Conservation (phyloP, 352 stramenopile genomes). For the Saprolegnia parasitica region DNA sequence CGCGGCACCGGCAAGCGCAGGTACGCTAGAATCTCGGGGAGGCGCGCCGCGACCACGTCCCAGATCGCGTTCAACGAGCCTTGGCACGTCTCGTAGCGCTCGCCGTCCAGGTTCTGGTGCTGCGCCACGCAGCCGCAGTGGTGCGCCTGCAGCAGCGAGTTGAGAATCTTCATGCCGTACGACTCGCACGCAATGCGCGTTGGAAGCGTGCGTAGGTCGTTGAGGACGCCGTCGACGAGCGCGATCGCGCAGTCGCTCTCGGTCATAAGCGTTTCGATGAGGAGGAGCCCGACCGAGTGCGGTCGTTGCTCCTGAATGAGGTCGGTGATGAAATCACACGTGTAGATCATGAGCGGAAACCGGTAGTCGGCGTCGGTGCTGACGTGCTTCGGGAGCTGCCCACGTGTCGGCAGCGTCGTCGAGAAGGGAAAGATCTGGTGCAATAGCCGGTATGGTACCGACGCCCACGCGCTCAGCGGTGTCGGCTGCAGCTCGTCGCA, state of each 20-base stretch:
- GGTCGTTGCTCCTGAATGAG: conserved; percentile 65
- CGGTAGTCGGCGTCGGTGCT: conserved; percentile 32
- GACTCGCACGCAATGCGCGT: conserved; percentile 67
- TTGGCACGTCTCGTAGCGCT: conserved; percentile 5
- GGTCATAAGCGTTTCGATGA: conserved; percentile 42
- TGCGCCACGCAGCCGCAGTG: conserved; percentile 62
- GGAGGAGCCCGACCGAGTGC: conserved; percentile 49
- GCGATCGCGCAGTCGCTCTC: conserved; percentile 33
- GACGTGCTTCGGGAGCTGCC: not conserved
- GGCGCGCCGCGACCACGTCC: conserved; percentile 44
- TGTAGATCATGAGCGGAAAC: conserved; percentile 73
- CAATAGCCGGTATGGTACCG: conserved; percentile 40
- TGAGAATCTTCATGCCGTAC: conserved; percentile 68
- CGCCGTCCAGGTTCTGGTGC: conserved; percentile 9
- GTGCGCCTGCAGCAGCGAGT: conserved; percentile 62
- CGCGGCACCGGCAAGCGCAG: conserved; percentile 32
- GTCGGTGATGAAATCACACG: conserved; percentile 70
- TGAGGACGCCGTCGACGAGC: conserved; percentile 44
- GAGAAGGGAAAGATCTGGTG: conserved; percentile 47
- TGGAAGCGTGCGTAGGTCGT: conserved; percentile 47
- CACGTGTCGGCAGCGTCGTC: not conserved
- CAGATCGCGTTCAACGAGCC: conserved; percentile 40
- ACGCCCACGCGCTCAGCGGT: conserved; percentile 27
- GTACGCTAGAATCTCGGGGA: conserved; percentile 42
- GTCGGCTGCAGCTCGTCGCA: conserved; percentile 56